Base-by-base conservation (phyloP, 2,329 filamentous ascomycete genomes). In the Dactylellina sp. region DNA sequence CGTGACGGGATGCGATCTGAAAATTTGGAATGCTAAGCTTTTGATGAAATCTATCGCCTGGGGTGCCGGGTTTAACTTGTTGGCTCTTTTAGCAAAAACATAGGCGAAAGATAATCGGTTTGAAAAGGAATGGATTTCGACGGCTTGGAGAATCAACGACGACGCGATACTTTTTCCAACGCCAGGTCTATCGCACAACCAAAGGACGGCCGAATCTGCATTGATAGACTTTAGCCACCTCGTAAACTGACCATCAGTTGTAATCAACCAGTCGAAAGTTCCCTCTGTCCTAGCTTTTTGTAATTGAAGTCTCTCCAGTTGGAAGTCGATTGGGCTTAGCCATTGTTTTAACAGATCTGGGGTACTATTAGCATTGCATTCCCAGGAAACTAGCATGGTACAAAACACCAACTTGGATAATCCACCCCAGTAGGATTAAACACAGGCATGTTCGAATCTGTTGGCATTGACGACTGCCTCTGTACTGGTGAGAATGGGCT, bases 231-330 rank as follows among this genome's bases (percentile, higher is more conserved):
- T 68, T 7, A 70, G 35, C 71, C 71, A 75, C 59, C 63, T 70
- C 2, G 53, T 68, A 46, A 70, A 75, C 32, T 70, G 71, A 4
- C 64, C 63, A 14, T 75, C 64, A 7, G 64, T 57, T 12, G 71
- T 75, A 7, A 75, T 56, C 7, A 75, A 53, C 71, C 71, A 75
- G 37, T 75, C 71, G 18, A 75, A 75, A n/a, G 71, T 75, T 18
- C 63, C 56, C 7, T 62, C 49, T 2, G 63, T 64, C 46, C 71
- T 57, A 16, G 37, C 6, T 24, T 42, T 75, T 22, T 75, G 71
- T 2, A 75, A 50, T 39, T 75, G 56, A 20, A 75, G 71, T n/a
- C 71, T 61, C 35, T 75, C 71, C 1, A 75, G 52, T 44, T 75
- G 71, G 40, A 75, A 75, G 47, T 75, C 71, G 37, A 70, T 70